These are phyloP conservation scores for Lactarius sanguifluus DNA, from an alignment of 768 basidiomycete genomes.

Conservation along the genomic window DNA sequence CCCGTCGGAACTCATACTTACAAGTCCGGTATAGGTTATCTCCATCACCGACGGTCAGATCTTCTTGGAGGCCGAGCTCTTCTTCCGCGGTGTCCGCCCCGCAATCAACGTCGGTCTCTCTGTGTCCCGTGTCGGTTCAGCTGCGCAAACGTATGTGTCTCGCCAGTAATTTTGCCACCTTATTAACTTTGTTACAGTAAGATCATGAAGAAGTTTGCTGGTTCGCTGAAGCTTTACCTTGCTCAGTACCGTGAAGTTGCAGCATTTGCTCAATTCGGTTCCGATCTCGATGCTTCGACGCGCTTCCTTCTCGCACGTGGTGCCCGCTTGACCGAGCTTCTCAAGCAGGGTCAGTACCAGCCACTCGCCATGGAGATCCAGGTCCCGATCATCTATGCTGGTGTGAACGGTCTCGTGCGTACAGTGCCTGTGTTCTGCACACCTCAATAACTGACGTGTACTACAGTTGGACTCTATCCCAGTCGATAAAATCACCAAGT, in stretches of 20 bases:
- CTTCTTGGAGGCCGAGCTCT: constrained; percentile 99
- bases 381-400: constrained; percentile 98
- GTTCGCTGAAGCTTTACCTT: constrained; percentile 99
- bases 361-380: constrained; percentile 93
- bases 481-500: constrained; percentile 90
- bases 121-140: constrained; percentile 99
- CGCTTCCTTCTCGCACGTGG: constrained; percentile 98
- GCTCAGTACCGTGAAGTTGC: constrained; percentile 99
- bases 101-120: constrained; percentile 99
- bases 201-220: constrained; percentile 99
- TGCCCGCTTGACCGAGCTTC: constrained; percentile 95
- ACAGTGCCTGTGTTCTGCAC: neutral
- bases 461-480: constrained; percentile 87
- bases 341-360: constrained; percentile 98
- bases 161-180: neutral
- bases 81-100: constrained; percentile 99
- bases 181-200: constrained; percentile 49
- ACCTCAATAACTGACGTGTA: neutral
- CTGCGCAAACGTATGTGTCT: constrained; percentile 93
- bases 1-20: constrained; percentile 10
- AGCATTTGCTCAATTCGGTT: constrained; percentile 99
- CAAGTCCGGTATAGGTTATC: constrained; percentile 67
- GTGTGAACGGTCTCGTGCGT: constrained; percentile 96
- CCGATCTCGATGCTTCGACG: constrained; percentile 98
- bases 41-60: constrained; percentile 99